Evolutionary conservation across 495 filamentous ascomycete genomes (phyloP), one percentile per base, ranked within the genome.

Genomic region (Clohesyomyces aquaticus): DNA sequence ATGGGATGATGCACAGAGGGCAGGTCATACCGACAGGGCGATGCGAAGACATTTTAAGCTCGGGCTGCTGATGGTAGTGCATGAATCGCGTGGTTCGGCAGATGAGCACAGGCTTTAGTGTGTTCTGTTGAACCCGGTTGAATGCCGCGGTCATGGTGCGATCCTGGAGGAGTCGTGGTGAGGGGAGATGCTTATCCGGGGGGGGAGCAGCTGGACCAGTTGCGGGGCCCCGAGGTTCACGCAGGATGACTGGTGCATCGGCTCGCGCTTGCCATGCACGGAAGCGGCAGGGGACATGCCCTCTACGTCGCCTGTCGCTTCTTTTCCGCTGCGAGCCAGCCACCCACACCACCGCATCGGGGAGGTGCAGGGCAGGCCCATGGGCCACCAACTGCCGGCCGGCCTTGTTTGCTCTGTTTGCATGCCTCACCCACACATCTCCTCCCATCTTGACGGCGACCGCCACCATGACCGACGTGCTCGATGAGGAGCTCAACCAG

Each of bases 401-500:
- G 32, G 32, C 6, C 14, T 14, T 50, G 57, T 60, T 60, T 60
- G 57, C 46, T 18, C 22, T 21, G 57, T 60, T 60, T 60, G 57
- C 57, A 50, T 19, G 4, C 43, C 22, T 9, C 21, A 18, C 19
- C 18, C 55, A 21, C 3, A 16, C 55, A 12, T 16, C 18, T 19
- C 41, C 28, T 23, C 8, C 18, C 18, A 4, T 12, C 32, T 23
- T 10, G n/a, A 46, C 6, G 12, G 12, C 18, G 10, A 16, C 6
- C 3, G 14, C 25, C 10, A 26, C 8, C 21, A 12, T 26, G 26
- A 4, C 22, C 42, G 16, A 46, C 42, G n/a, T 19, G 14, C 42
- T 19, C 42, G n/a, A 4, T 46, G 16, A 14, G 42, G 22, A 14
- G 42, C 42, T 19, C 4, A 14, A 19, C n/a, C 16, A 46, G 3